Evolutionary conservation across 306 rosid genomes (phyloP).

Genomic region (Prunus armeniaca): DNA sequence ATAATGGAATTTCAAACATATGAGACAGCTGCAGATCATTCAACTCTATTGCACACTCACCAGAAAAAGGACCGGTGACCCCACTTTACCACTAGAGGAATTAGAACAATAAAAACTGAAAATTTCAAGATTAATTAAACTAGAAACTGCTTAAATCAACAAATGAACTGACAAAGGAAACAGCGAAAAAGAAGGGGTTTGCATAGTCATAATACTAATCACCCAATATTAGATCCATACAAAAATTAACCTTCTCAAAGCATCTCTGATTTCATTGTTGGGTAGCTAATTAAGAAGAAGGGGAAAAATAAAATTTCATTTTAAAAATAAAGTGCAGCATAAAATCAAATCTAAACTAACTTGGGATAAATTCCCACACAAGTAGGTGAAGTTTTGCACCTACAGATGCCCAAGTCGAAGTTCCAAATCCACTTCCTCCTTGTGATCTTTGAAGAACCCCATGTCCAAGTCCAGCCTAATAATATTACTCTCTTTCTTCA

Average conservation of each 20-base stretch:
- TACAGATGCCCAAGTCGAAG: slow-evolving; percentile 58
- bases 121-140: background rate
- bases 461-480: slow-evolving; percentile 61
- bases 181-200: background rate
- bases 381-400: slow-evolving; percentile 11
- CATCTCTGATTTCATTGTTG: background rate
- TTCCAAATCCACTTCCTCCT: slow-evolving; percentile 75
- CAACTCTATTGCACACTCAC: background rate
- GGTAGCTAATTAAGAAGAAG: background rate
- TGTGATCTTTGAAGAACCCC: slow-evolving; percentile 40
- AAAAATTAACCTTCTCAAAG: background rate
- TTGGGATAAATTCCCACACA: background rate
- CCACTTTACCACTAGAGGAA: background rate
- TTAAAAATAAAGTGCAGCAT: background rate
- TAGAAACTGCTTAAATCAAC: background rate
- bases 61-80: background rate
- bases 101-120: background rate
- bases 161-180: background rate
- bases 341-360: background rate
- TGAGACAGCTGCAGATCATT: background rate
- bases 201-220: background rate
- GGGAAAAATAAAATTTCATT: background rate
- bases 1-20: slow-evolving; percentile 8
- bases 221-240: background rate
- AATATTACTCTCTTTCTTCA: slow-evolving; percentile 40